phyloP scores from a whole-genome alignment of 345 rosid species.

The Bruguiera sexangula region DNA sequence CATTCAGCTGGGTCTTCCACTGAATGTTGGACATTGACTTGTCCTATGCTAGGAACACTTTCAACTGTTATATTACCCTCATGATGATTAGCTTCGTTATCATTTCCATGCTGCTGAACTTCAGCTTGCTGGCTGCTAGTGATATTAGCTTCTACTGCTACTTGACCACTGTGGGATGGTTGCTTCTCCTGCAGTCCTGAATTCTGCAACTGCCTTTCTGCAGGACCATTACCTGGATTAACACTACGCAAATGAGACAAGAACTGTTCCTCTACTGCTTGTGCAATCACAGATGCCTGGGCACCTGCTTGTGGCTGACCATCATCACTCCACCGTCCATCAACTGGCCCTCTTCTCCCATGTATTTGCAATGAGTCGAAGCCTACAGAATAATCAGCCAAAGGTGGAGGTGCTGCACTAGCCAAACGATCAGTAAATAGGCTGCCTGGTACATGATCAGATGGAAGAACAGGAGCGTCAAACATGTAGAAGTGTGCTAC shows the following conservation, averaged over 20 bases:
- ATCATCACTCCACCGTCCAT: slow-evolving; percentile 93
- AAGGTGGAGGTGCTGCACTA: slow-evolving; percentile 61
- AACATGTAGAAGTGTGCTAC: slow-evolving; percentile 85
- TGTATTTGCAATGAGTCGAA: slow-evolving; percentile 62
- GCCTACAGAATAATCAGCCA: slow-evolving; percentile 75
- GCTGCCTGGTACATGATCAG: slow-evolving; percentile 58
- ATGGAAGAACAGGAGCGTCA: slow-evolving; percentile 88
- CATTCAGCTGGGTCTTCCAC: slow-evolving; percentile 34
- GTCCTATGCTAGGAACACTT: slow-evolving; percentile 37
- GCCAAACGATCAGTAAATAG: slow-evolving; percentile 71
- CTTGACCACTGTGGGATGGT: slow-evolving; percentile 46
- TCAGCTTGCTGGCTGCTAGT: slow-evolving; percentile 46
- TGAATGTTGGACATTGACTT: slow-evolving; percentile 24
- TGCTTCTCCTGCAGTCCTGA: slow-evolving; percentile 61
- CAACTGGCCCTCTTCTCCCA: slow-evolving; percentile 78
- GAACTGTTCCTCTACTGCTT: slow-evolving; percentile 83
- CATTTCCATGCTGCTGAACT: slow-evolving; percentile 46
- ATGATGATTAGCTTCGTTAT: slow-evolving; percentile 34
- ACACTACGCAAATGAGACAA: slow-evolving; percentile 54
- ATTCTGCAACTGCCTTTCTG: slow-evolving; percentile 60
- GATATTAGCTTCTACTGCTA: slow-evolving; percentile 41
- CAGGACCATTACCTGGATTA: slow-evolving; percentile 41
- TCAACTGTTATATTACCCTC: slow-evolving; percentile 38
- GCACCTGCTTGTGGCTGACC: slow-evolving; percentile 86
- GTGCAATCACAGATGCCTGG: slow-evolving; percentile 80